Evolutionary conservation across 179 eudicot genomes (phyloP), one percentile per base, ranked within the genome.

Genomic region (Beta corolliflora): DNA sequence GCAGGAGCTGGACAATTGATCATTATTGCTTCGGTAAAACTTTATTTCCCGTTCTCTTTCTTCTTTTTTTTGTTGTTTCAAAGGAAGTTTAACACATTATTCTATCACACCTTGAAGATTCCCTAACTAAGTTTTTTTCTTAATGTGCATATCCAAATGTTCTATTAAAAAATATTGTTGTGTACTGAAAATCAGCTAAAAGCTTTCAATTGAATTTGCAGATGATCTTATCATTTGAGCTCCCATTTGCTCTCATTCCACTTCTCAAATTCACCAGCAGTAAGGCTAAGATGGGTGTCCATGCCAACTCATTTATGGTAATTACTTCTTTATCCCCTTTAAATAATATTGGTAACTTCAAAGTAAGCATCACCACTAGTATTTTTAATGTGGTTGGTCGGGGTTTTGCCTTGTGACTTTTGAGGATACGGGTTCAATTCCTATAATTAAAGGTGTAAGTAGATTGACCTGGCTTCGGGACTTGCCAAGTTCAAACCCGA

Each of bases 161-260:
- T 36, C 41, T 36, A 36, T 36, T 36, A 36, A 12, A n/a, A 46
- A 61, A 61, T 16, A n/a, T 13, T 44, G 56, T 11, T 19, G 19
- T n/a, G 71, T 64, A 3, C 48, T 67, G 5, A 41, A 54, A 15
- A n/a, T 66, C n/a, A 54, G 45, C 54, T 68, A 31, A 78, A 5
- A 9, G 10, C 19, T 73, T 60, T 50, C 19, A n/a, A 25, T 46
- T 75, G 59, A 15, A 31, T 29, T 31, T 85, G 80, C 93, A 96
- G 99, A 97, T 97, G 99, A 94, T 97, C 82, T 89, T 97, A 82
- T 94, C 98, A 52, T 97, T 94, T 84, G 99, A 94, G 64, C 98
- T 97, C 67, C 99, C 99, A 70, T 97, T 97, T 86, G 99, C 99
- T 74, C 94, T 97, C 63, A 86, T 97, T 83, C 99, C 99, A 25